These are phyloP conservation scores for Beverwykella pulmonaria DNA, from an alignment of 495 filamentous ascomycete species.

Conservation along the genomic window DNA sequence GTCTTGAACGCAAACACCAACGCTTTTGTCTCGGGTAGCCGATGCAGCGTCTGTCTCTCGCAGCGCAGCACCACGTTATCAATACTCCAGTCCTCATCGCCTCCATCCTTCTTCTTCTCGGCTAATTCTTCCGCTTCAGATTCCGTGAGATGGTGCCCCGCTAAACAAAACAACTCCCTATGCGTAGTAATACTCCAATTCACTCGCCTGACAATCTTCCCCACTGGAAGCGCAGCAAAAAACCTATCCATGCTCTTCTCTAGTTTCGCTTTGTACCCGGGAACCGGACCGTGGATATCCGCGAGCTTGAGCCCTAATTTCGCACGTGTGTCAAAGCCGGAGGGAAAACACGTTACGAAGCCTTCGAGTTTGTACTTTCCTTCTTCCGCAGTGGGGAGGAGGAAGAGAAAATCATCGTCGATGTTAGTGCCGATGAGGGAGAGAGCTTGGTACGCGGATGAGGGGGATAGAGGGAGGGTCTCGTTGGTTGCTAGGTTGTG, in stretches of 20 bases:
- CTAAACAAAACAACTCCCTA: constrained; percentile 57
- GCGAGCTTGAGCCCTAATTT: constrained; percentile 67
- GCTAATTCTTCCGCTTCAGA: constrained; percentile 40
- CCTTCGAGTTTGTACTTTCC: constrained; percentile 65
- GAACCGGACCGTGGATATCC: constrained; percentile 62
- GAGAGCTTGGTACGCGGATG: constrained; percentile 45
- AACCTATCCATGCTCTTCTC: constrained; percentile 77
- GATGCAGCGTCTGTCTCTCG: constrained; percentile 77
- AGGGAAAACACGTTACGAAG: constrained; percentile 71
- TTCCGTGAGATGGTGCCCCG: constrained; percentile 53
- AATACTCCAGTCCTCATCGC: no score
- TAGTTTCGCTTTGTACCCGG: constrained; percentile 67
- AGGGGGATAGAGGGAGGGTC: constrained; percentile 48
- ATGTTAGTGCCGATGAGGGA: constrained; percentile 59
- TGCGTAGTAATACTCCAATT: constrained; percentile 71
- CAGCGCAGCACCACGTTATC: constrained; percentile 64
- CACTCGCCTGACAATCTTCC: constrained; percentile 56
- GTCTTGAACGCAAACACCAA: constrained; percentile 81
- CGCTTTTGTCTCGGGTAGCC: constrained; percentile 66
- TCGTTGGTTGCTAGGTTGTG: constrained; percentile 51
- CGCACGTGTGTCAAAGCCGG: constrained; percentile 65
- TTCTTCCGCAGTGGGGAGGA: constrained; percentile 58
- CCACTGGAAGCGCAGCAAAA: constrained; percentile 61
- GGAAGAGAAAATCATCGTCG: constrained; percentile 77
- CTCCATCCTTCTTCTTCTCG: constrained; percentile 50